Evolutionary conservation across 768 basidiomycete genomes (phyloP), one percentile per base, ranked within the genome.

Genomic region (Rhodotorula paludigena): DNA sequence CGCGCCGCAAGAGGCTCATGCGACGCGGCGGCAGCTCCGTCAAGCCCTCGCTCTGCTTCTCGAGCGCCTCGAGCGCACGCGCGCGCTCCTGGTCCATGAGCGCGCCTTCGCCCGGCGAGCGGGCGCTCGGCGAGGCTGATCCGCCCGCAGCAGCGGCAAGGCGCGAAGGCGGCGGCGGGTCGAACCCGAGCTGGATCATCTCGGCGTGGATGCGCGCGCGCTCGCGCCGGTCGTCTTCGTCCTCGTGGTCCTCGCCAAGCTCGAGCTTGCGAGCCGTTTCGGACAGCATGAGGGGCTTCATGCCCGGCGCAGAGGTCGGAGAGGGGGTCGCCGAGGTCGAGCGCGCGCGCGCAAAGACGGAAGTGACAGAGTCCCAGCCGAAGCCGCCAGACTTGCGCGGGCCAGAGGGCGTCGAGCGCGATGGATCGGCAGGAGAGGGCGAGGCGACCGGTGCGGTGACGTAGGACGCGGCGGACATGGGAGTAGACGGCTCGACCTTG

Each of bases 181-280:
- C 86, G 67, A 94, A 90, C 9, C 94, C 94, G 87, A 93, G 91
- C 36, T 94, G 80, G 77, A 91, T 90, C 89, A 98, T 89, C 35
- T 91, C 90, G 23, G 90, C 90, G 71, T 88, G 83, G 61, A 97
- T 81, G 23, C 92, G 84, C 77, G 92, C 92, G 62, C 93, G 82
- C 78, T 94, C 92, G 33, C 69, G 42, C 8, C 59, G 33, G 60
- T 73, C 64, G 39, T 70, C 68, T 23, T 97, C 91, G 66, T 97
- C 94, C 74, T 98, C 58, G 60, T 53, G 14, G 14, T 56, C 44
- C 33, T 51, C 71, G 35, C 42, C 41, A 7, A 41, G 57, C n/a
- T 62, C 57, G 32, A 71, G 36, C 57, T 68, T 48, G 28, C 51
- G 56, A 44, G 66, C 83, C 79, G 4, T 84, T 84, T 39, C 65